phyloP scores from a whole-genome alignment of 208 protist species.

The Trichomonas vaginalis region DNA sequence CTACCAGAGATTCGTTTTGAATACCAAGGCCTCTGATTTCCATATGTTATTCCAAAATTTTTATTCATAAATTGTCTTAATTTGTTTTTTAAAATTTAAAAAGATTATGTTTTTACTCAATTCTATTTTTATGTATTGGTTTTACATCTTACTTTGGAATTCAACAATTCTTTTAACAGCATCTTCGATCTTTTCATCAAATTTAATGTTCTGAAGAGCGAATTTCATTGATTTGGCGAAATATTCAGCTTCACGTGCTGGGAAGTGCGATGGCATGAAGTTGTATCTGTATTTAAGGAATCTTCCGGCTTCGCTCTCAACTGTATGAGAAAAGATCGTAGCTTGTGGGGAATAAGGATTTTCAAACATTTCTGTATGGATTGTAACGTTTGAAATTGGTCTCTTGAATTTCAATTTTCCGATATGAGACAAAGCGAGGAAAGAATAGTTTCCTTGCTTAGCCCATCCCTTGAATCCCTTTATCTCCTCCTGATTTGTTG shows the following conservation, averaged over 20 bases:
- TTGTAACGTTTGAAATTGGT: not conserved
- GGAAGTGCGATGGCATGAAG: not conserved
- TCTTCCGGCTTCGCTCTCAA: not conserved
- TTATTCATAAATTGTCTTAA: too few species aligned
- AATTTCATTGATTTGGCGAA: not conserved
- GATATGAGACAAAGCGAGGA: not conserved
- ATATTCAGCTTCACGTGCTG: not conserved
- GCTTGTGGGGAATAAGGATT: not conserved
- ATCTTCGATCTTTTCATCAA: not conserved
- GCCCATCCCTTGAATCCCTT: not conserved
- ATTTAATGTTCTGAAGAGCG: not conserved
- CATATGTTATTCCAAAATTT: too few species aligned
- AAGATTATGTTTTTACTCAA: too few species aligned
- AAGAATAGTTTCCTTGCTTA: not conserved
- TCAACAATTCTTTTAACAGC: not conserved
- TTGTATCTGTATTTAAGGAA: not conserved
- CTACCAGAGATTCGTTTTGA: not conserved
- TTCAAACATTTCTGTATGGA: not conserved
- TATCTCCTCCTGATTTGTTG: not conserved
- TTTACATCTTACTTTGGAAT: not conserved
- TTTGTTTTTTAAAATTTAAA: too few species aligned
- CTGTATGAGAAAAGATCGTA: not conserved
- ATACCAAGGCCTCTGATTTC: too few species aligned
- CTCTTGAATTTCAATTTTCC: not conserved
- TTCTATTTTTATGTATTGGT: too few species aligned